A percentile compares a stretch with the other conserved stretches of the same genome.
Conservation (phyloP, 2,329 filamentous ascomycete species). For the Colletotrichum plurivorum region DNA sequence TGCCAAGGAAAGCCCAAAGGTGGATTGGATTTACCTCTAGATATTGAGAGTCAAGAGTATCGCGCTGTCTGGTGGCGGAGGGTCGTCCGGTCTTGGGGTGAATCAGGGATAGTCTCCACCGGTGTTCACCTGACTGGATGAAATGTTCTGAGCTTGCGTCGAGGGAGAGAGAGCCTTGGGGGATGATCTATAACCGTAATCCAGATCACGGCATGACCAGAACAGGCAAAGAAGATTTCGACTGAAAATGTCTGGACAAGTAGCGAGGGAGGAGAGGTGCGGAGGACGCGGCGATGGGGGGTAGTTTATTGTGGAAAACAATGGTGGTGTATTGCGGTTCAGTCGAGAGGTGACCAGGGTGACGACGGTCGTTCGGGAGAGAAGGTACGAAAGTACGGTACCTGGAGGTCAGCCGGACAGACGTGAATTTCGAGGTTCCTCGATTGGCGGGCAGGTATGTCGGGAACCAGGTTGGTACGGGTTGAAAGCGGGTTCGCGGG, state of each 20-base stretch:
- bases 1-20: neutral
- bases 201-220: slow-evolving; percentile 28
- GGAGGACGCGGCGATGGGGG: slow-evolving; percentile 15
- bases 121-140: slow-evolving; percentile 6
- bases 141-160: slow-evolving; percentile 8
- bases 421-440: slow-evolving; percentile 34
- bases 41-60: slow-evolving; percentile 6
- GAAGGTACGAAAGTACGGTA: slow-evolving; percentile 24
- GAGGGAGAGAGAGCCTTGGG: slow-evolving; percentile 23
- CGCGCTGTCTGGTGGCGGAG: slow-evolving; percentile 27
- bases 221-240: neutral
- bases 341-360: slow-evolving; percentile 23
- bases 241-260: slow-evolving; percentile 2
- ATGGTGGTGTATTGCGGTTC: slow-evolving; percentile 16
- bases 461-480: slow-evolving; percentile 18
- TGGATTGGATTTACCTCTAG: slow-evolving; percentile 9
- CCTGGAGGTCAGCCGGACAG: slow-evolving; percentile 37
- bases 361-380: slow-evolving; percentile 21
- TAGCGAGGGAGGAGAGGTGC: slow-evolving; percentile 18
- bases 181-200: slow-evolving; percentile 23
- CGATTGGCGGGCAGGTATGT: slow-evolving; percentile 21
- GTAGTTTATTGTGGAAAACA: slow-evolving; percentile 32
- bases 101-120: slow-evolving; percentile 36
- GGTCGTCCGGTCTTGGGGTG: slow-evolving; percentile 30
- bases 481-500: slow-evolving; percentile 24